phyloP scores from a whole-genome alignment of 139 green algal genomes.

The Chlamydomonas applanata region DNA sequence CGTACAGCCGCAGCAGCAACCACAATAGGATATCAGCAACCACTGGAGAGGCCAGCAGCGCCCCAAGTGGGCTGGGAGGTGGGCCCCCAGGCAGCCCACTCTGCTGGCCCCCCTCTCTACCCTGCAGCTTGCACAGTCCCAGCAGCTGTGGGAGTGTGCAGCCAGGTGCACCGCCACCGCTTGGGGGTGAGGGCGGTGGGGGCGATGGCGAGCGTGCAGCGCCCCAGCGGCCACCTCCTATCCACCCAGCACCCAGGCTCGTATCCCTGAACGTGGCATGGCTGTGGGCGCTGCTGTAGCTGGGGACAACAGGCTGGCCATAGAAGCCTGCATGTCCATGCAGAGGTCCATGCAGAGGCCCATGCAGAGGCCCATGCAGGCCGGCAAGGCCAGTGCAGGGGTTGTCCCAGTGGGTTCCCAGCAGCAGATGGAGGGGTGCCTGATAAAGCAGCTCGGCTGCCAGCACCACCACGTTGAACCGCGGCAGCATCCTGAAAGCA shows the following conservation, averaged over 20 bases:
- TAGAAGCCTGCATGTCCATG: neutral
- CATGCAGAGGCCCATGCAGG: neutral
- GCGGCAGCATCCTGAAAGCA: conserved; percentile 43
- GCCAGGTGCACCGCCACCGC: no score
- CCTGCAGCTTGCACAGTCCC: conserved; percentile 65
- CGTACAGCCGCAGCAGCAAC: conserved; percentile 61
- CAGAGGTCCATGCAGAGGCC: neutral
- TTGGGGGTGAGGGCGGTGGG: neutral
- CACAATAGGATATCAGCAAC: conserved; percentile 67
- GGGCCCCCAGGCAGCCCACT: neutral
- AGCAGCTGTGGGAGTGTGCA: conserved; percentile 69
- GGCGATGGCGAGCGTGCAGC: neutral
- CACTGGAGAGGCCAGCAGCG: conserved; percentile 28
- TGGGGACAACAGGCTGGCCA: neutral
- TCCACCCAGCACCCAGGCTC: no score
- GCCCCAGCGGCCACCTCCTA: no score
- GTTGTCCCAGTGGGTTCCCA: conserved; percentile 38
- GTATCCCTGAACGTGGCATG: no score
- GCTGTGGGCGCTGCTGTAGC: neutral
- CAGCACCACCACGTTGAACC: conserved; percentile 77
- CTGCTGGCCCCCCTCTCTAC: neutral
- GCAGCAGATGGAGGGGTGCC: conserved; percentile 42
- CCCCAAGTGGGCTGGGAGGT: neutral
- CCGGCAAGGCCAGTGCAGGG: conserved; percentile 14
- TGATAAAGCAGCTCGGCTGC: conserved; percentile 60